Percentiles rank a stretch among this genome's conserved stretches.
Evolutionary conservation across 441 rosid species (phyloP).

Genomic region (Pelargonium citronellum): DNA sequence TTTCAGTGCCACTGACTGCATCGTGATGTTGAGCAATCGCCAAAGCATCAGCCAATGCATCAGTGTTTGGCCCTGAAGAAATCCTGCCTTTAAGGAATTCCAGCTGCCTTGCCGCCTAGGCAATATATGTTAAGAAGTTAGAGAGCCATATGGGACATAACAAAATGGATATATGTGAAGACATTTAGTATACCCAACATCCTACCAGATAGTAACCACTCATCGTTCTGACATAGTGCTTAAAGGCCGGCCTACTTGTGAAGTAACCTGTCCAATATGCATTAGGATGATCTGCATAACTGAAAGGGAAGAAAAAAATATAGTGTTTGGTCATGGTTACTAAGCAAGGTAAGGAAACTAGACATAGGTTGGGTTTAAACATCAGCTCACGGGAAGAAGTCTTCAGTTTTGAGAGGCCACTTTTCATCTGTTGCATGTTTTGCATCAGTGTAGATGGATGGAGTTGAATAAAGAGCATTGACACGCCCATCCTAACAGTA

Average conservation of each 20-base stretch:
- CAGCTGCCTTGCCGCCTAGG: slow-evolving; percentile 88
- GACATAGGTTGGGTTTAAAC: background rate
- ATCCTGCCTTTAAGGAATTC: slow-evolving; percentile 81
- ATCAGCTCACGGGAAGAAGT: slow-evolving; percentile 85
- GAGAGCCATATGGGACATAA: slow-evolving; percentile 15
- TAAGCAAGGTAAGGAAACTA: slow-evolving; percentile 16
- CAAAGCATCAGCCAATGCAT: slow-evolving; percentile 81
- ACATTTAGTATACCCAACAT: slow-evolving; percentile 34
- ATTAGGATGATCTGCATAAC: slow-evolving; percentile 93
- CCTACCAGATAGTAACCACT: slow-evolving; percentile 90
- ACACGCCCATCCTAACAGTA: slow-evolving; percentile 83
- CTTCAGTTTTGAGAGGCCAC: slow-evolving; percentile 89
- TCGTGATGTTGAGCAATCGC: slow-evolving; percentile 98
- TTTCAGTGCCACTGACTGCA: slow-evolving; percentile 86
- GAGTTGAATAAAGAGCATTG: slow-evolving; percentile 93
- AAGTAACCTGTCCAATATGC: slow-evolving; percentile 99
- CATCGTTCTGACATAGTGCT: slow-evolving; percentile 87
- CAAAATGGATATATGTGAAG: background rate
- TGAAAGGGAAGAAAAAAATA: slow-evolving; percentile 33
- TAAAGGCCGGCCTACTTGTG: slow-evolving; percentile 86
- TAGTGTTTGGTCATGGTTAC: slow-evolving; percentile 14
- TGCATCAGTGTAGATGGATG: slow-evolving; percentile 96
- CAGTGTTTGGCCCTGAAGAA: slow-evolving; percentile 60
- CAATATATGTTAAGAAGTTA: slow-evolving; percentile 11
- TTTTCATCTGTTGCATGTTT: slow-evolving; percentile 64